Evolutionary conservation across 1,284 basidiomycete genomes (phyloP), one percentile per base, ranked within the genome.

Genomic region (Naganishia liquefaciens): DNA sequence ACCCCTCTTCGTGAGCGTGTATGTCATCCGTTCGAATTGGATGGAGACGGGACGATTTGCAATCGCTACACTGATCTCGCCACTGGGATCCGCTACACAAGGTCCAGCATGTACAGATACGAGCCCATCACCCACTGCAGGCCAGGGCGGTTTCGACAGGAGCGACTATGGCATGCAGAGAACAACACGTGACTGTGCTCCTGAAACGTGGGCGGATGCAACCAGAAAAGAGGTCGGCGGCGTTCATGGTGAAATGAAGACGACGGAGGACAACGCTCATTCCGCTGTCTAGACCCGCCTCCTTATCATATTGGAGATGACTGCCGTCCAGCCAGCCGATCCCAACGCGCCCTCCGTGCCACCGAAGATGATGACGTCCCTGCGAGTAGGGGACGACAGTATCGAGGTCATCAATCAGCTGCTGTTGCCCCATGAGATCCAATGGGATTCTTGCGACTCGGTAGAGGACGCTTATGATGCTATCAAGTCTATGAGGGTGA

Each of bases 401-500:
- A 84, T 93, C 68, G 86, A 91, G 77, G 93, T 93, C 65, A 83
- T 93, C 53, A 87, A 93, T 79, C 91, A 93, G 80, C 84, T 93
- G 13, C 78, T 93, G 6, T 81, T 93, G 2, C 91, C 91, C n/a
- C 92, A 95, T 75, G 84, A 84, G 1, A 86, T 88, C 39, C 83
- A 87, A 69, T 93, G 87, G 80, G 77, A 91, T 46, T 77, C 83
- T 50, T 87, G 95, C 55, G 80, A 84, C 39, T 84, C 86, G 21
- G 82, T 91, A 65, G 85, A 91, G 66, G 84, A 92, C 58, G 92
- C 92, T 0, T 88, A 90, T 77, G 88, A 91, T 74, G 92, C 91
- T 7, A 95, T 95, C 80, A 93, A 91, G 80, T 83, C 87, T 15
- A 95, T 96, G 93, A 91, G 90, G 83, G 90, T 87, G 65, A 42